phyloP scores from a whole-genome alignment of 257 asterid species.

The Linderniella brevidens region DNA sequence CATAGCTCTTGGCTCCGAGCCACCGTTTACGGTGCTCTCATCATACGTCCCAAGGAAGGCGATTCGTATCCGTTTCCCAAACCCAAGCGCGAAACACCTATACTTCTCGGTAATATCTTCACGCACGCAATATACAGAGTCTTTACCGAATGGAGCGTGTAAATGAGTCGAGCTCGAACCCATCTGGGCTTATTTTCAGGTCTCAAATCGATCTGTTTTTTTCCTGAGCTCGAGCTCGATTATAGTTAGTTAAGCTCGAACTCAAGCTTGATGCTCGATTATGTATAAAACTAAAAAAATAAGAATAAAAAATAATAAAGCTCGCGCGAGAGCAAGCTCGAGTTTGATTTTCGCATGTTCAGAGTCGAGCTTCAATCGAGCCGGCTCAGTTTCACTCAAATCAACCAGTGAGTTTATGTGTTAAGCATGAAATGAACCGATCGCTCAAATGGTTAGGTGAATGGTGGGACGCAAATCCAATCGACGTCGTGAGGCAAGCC shows the following conservation, averaged over 20 bases:
- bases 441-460: constrained; percentile 39
- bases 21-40: constrained; percentile 32
- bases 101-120: constrained; percentile 43
- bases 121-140: constrained; percentile 42
- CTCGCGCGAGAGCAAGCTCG: too few relatives aligned
- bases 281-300: too few relatives aligned
- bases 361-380: too few relatives aligned
- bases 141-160: constrained; percentile 76
- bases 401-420: not conserved
- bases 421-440: not conserved
- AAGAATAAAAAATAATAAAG: too few relatives aligned
- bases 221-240: too few relatives aligned
- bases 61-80: constrained; percentile 21
- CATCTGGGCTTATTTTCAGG: too few relatives aligned
- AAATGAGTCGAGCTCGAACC: constrained; percentile 71
- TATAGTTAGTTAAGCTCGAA: too few relatives aligned
- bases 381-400: not conserved
- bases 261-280: not conserved
- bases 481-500: constrained; percentile 61
- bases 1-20: constrained; percentile 47
- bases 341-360: too few relatives aligned
- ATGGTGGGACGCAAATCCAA: constrained; percentile 94
- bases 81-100: constrained; percentile 23
- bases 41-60: constrained; percentile 14
- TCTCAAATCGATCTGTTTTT: too few relatives aligned